Evolutionary conservation across 495 filamentous ascomycete genomes (phyloP).

Genomic region (Pyrenula aspistea): DNA sequence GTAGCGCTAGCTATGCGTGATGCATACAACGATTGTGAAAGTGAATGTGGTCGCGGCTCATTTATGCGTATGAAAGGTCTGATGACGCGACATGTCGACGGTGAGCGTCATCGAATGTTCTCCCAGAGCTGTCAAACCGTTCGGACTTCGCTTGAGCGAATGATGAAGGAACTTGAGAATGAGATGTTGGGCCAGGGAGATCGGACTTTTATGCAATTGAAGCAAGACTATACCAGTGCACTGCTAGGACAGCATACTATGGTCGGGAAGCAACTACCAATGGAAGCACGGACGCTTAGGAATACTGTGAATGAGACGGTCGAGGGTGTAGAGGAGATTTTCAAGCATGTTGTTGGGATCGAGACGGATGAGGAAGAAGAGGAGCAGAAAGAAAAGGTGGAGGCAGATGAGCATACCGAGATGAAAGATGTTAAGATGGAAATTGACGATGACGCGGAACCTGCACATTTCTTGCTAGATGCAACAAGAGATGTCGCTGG

Average conservation of each 20-base stretch:
- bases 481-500: no score
- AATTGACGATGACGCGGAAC: no score
- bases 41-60: conserved; percentile 26
- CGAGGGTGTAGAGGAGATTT: conserved; percentile 6
- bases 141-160: conserved; percentile 15
- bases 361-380: conserved; percentile 8
- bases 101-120: conserved; percentile 37
- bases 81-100: conserved; percentile 39
- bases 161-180: conserved; percentile 21
- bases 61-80: conserved; percentile 37
- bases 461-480: no score
- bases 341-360: conserved; percentile 6
- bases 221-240: conserved; percentile 27
- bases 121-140: conserved; percentile 26
- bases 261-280: conserved; percentile 8
- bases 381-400: not conserved
- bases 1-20: conserved; percentile 32
- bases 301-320: conserved; percentile 7
- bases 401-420: not conserved
- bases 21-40: conserved; percentile 33
- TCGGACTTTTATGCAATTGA: conserved; percentile 26
- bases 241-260: conserved; percentile 12
- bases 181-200: conserved; percentile 24
- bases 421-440: not conserved
- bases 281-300: conserved; percentile 5